Percentiles rank a stretch among this genome's conserved stretches.
These are phyloP conservation scores for Boechera stricta DNA, from an alignment of 345 rosid species.

Conservation along the genomic window DNA sequence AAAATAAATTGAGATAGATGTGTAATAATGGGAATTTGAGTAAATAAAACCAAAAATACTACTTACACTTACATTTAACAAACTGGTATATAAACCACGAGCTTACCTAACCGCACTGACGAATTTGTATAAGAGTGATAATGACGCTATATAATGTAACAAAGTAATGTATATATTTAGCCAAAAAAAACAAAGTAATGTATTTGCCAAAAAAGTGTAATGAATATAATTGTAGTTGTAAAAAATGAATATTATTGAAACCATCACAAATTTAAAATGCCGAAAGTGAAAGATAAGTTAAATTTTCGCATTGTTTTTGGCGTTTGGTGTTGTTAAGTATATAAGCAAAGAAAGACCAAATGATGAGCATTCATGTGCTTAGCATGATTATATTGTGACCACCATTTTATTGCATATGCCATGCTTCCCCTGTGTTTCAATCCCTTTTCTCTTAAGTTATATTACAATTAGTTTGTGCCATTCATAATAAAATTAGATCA, in stretches of 20 bases:
- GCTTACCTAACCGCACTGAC: conserved; percentile 13
- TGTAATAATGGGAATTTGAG: neutral
- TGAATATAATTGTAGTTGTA: neutral
- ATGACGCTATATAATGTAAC: conserved; percentile 22
- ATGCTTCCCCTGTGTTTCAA: conserved; percentile 33
- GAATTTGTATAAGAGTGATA: conserved; percentile 21
- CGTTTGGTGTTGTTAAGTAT: conserved; percentile 39
- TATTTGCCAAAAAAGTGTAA: conserved; percentile 7
- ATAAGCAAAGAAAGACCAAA: conserved; percentile 46
- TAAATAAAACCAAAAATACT: neutral
- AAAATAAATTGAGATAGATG: neutral
- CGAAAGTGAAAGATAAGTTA: conserved; percentile 38
- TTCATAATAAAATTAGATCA: neutral
- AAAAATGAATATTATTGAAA: conserved; percentile 16
- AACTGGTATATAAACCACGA: neutral
- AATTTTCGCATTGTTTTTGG: conserved; percentile 22
- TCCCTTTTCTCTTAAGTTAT: conserved; percentile 16
- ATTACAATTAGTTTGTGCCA: neutral
- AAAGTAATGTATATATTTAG: conserved; percentile 1
- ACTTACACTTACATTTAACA: neutral
- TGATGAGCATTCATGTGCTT: conserved; percentile 47
- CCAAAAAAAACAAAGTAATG: conserved; percentile 6
- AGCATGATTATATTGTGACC: conserved; percentile 42
- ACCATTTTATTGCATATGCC: conserved; percentile 36
- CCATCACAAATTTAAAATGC: neutral